A percentile compares a stretch with the other conserved stretches of the same genome.
Evolutionary conservation across 495 filamentous ascomycete genomes (phyloP).

Genomic region (Hypoxylon crocopeplum): DNA sequence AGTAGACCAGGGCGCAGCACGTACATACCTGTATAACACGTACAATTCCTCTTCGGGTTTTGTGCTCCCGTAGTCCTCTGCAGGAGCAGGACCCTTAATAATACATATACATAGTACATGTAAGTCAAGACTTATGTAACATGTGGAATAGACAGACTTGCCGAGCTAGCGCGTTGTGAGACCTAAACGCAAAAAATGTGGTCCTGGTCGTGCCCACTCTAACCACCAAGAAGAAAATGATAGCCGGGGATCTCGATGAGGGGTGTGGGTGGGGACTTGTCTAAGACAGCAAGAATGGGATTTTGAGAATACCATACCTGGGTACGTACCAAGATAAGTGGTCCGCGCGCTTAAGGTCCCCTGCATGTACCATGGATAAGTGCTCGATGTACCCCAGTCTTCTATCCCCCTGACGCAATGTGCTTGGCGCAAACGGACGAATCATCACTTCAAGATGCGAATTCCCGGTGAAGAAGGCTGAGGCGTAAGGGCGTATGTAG

Average conservation of each 20-base stretch:
- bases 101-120: no score
- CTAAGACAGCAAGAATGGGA: no score
- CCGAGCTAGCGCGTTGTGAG: slow-evolving; percentile 32
- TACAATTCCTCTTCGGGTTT: no score
- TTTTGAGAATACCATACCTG: no score
- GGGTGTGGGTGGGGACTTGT: slow-evolving; percentile 21
- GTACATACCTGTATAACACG: no score
- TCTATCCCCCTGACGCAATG: slow-evolving; percentile 14
- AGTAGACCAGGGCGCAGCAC: no score
- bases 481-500: no score
- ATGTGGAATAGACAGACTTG: slow-evolving; percentile 26
- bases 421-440: slow-evolving; percentile 16
- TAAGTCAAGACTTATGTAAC: no score
- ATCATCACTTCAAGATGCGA: no score
- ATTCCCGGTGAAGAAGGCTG: slow-evolving; percentile 5
- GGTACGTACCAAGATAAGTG: no score
- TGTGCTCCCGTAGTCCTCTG: no score
- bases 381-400: slow-evolving; percentile 26
- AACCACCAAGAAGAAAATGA: slow-evolving; percentile 13
- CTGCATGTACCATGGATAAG: slow-evolving; percentile 24
- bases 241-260: slow-evolving; percentile 37
- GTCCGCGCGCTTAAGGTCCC: slow-evolving; percentile 32
- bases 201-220: slow-evolving; percentile 20
- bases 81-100: no score
- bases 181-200: slow-evolving; percentile 26